These are phyloP conservation scores for Syzygium oleosum DNA, from an alignment of 345 rosid species.

Conservation along the genomic window DNA sequence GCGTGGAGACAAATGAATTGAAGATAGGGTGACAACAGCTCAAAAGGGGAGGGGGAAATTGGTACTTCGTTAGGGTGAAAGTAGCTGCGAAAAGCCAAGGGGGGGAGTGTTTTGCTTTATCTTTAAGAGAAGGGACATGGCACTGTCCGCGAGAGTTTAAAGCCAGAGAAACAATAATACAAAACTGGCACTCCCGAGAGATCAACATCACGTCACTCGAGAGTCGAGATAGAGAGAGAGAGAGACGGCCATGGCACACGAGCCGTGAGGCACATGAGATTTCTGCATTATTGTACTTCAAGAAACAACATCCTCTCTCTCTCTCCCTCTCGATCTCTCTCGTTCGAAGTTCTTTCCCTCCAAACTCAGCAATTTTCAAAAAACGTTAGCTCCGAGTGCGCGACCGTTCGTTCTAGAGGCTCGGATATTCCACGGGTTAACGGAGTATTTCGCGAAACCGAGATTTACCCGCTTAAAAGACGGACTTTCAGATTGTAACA, in stretches of 20 bases:
- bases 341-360: neutral
- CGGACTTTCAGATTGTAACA: neutral
- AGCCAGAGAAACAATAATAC: neutral
- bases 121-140: neutral
- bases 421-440: neutral
- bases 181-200: neutral
- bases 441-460: neutral
- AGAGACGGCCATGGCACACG: neutral
- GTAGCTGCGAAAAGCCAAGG: neutral
- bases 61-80: neutral
- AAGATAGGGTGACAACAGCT: neutral
- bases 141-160: neutral
- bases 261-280: neutral
- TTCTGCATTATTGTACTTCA: neutral
- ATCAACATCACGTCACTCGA: neutral
- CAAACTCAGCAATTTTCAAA: neutral
- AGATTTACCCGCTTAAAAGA: neutral
- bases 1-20: neutral
- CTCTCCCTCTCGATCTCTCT: too few species aligned
- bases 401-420: neutral
- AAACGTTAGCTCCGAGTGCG: neutral
- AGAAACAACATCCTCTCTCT: neutral
- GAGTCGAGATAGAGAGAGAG: neutral
- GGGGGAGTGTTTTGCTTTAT: neutral
- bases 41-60: neutral